A percentile compares a stretch with the other conserved stretches of the same genome.
Conservation (phyloP, 1,139 yeast species). For the Candida buenavistaensis region DNA sequence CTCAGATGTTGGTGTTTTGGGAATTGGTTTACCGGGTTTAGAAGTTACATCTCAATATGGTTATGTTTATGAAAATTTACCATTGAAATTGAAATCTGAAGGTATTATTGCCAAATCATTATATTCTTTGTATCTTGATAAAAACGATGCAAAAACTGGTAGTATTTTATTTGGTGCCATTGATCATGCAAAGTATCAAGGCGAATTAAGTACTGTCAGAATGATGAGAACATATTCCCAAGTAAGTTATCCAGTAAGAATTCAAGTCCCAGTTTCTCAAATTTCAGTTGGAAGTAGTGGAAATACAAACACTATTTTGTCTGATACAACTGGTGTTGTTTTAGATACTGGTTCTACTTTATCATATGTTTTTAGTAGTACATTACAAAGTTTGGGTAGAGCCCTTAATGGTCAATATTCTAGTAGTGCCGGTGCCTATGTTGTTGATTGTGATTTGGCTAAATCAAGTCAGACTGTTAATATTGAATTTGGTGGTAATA, state of each 20-base stretch:
- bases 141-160: conserved; percentile 29
- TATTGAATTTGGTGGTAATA: conserved; percentile 40
- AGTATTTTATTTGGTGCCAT: conserved; percentile 30
- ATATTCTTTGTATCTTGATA: conserved; percentile 55
- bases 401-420: conserved; percentile 28
- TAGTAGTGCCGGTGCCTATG: conserved; percentile 23
- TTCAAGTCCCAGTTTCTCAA: conserved; percentile 17
- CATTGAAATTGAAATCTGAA: conserved; percentile 26
- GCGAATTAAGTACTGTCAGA: conserved; percentile 19
- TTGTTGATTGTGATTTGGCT: conserved; percentile 18
- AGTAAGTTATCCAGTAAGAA: conserved; percentile 11
- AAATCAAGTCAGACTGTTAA: conserved; percentile 16
- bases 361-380: conserved; percentile 29
- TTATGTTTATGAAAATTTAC: conserved; percentile 32
- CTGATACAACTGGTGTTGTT: conserved; percentile 28
- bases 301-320: conserved; percentile 15
- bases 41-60: conserved; percentile 35
- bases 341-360: conserved; percentile 48
- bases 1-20: conserved; percentile 49
- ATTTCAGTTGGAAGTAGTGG: conserved; percentile 24
- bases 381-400: conserved; percentile 28
- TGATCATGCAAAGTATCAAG: conserved; percentile 48
- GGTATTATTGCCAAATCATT: conserved; percentile 54
- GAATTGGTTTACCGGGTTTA: conserved; percentile 54
- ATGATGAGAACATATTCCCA: conserved; percentile 11